Base-by-base conservation (phyloP, 306 rosid genomes). In the Prinsepia uniflora region DNA sequence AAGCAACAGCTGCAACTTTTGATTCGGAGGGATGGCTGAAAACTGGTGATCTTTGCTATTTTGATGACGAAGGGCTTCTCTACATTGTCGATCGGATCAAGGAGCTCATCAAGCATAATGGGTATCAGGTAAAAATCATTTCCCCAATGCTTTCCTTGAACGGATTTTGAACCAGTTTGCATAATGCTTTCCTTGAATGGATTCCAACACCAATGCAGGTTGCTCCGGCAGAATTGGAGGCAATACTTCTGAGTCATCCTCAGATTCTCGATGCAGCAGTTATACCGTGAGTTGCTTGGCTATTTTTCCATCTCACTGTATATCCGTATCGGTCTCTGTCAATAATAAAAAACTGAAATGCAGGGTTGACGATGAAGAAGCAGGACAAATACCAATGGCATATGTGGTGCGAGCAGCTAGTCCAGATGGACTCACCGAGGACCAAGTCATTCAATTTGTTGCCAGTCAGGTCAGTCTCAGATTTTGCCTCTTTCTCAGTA, bases 201-300 rank as follows among this genome's bases (percentile, higher is more conserved):
- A 30, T 30, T 30, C 4, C 36, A 30, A 30, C 36, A 30, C 0
- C 36, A 30, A 43, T 84, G 60, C 82, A 91, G 95, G 92, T 92
- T 59, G 98, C 98, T 80, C 98, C 96, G 13, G 96, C 98, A 74
- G 98, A 92, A 72, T 78, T 92, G 72, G 96, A 92, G 74, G 88
- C 98, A 19, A 40, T 92, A 63, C 88, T 92, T 70, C 68, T 92
- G 69, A 83, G 92, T 58, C 98, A 92, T 74, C 81, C 96, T 5
- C 72, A 76, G 22, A 87, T 93, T 86, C 72, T 88, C 39, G 98
- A 93, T 79, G 87, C 96, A 45, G 98, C 97, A 1, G 94, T 93
- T 81, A 84, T 88, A 54, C 98, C 98, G 94, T 93, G 73, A 0
- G 90, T 79, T 57, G 10, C 15, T 67, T 68, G 40, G 41, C 44